Conservation (phyloP, 495 filamentous ascomycete species). For the Neurospora sp. region DNA sequence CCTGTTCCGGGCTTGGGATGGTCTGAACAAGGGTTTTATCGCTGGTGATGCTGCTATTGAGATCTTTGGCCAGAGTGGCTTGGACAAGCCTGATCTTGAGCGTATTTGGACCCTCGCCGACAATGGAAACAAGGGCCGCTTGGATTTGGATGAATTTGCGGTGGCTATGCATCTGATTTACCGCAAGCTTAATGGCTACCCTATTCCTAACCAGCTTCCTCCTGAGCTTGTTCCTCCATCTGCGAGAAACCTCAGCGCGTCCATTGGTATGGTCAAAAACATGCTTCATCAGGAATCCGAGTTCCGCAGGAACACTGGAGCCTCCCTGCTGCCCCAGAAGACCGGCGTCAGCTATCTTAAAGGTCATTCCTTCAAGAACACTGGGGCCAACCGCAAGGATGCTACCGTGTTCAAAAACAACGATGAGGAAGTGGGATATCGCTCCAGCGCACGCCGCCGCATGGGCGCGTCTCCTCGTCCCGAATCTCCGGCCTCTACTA, state of each 20-base stretch:
- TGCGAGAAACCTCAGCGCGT: conserved; percentile 85
- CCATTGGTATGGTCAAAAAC: conserved; percentile 85
- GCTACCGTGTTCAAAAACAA: conserved; percentile 96
- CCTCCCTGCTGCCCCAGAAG: conserved; percentile 81
- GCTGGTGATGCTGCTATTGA: conserved; percentile 91
- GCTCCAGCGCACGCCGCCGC: conserved; percentile 84
- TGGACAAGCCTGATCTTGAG: conserved; percentile 83
- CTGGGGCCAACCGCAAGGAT: conserved; percentile 61
- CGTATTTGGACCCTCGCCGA: conserved; percentile 93
- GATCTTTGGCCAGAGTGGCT: conserved; percentile 91
- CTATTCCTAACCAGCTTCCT: conserved; percentile 81
- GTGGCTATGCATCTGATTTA: conserved; percentile 99
- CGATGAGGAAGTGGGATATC: conserved; percentile 80
- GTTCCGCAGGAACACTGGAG: conserved; percentile 69
- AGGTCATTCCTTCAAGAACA: conserved; percentile 76
- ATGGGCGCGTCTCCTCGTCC: conserved; percentile 69
- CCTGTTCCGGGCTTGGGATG: conserved; percentile 95
- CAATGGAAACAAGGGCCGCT: conserved; percentile 79
- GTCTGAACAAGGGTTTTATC: conserved; percentile 86
- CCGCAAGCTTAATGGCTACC: conserved; percentile 90
- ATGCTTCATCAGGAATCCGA: conserved; percentile 87
- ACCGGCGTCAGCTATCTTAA: conserved; percentile 98
- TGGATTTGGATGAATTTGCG: conserved; percentile 97
- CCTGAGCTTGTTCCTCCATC: conserved; percentile 93
- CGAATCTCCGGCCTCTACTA: conserved; percentile 60